phyloP scores from a whole-genome alignment of 495 filamentous ascomycete genomes.

The Neurospora tetraspora region DNA sequence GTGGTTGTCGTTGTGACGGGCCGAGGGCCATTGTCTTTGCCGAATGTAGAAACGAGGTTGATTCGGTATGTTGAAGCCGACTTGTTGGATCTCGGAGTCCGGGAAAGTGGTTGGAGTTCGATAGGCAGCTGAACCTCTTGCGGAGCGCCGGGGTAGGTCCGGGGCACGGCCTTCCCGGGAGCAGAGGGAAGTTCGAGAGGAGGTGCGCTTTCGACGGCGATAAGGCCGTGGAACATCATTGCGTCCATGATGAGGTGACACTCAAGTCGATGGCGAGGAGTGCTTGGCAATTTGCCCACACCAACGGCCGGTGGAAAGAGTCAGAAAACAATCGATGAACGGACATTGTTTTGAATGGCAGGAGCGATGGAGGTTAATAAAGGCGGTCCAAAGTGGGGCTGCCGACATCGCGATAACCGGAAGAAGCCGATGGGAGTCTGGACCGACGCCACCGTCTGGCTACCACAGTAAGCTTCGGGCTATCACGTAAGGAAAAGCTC shows the following conservation, averaged over 20 bases:
- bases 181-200: slow-evolving; percentile 7
- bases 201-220: neutral
- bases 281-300: neutral
- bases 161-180: slow-evolving; percentile 25
- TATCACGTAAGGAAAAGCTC: neutral
- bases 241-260: neutral
- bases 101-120: slow-evolving; percentile 23
- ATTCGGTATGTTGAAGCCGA: slow-evolving; percentile 15
- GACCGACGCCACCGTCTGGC: neutral
- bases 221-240: neutral
- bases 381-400: neutral
- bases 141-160: slow-evolving; percentile 31
- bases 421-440: neutral
- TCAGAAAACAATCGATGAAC: neutral
- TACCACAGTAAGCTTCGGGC: neutral
- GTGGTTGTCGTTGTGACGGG: neutral
- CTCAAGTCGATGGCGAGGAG: neutral
- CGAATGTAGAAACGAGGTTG: slow-evolving; percentile 9
- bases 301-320: neutral
- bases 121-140: slow-evolving; percentile 13
- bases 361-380: neutral
- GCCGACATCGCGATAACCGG: neutral
- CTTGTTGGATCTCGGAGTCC: neutral
- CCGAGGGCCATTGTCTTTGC: slow-evolving; percentile 32
- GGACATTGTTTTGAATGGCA: neutral